Evolutionary conservation across 495 filamentous ascomycete genomes (phyloP).

Genomic region (Trichodelitschia bisporula): DNA sequence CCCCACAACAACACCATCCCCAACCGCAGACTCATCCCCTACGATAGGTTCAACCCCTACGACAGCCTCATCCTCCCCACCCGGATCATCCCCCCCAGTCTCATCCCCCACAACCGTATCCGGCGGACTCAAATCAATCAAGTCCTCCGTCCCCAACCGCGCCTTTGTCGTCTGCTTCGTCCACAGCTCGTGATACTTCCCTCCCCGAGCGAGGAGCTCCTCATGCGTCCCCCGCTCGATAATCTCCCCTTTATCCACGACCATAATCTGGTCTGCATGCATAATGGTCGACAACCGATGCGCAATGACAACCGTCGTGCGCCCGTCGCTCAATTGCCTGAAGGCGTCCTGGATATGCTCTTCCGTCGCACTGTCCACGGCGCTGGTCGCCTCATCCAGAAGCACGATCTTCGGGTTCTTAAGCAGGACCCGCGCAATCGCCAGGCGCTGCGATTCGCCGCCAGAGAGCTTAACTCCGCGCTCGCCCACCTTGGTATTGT

Average conservation of each 20-base stretch:
- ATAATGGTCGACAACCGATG: constrained; percentile 48
- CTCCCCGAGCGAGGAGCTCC: constrained; percentile 18
- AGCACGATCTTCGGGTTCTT: constrained; percentile 25
- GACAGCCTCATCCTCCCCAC: no score
- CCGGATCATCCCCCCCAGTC: no score
- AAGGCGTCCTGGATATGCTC: constrained; percentile 46
- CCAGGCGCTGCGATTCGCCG: constrained; percentile 51
- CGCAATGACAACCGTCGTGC: constrained; percentile 17
- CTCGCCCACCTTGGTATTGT: constrained; percentile 35
- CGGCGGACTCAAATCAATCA: no score
- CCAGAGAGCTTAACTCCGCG: constrained; percentile 45
- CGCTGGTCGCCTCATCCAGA: constrained; percentile 29
- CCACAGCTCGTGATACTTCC: constrained; percentile 8
- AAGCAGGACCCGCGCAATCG: constrained; percentile 38
- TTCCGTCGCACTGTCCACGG: constrained; percentile 36
- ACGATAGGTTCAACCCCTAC: no score
- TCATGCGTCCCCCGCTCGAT: constrained; percentile 40
- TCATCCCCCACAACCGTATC: no score
- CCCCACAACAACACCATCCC: no score
- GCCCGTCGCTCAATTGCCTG: constrained; percentile 9
- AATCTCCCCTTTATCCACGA: constrained; percentile 37
- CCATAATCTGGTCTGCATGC: constrained; percentile 42
- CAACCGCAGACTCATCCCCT: no score
- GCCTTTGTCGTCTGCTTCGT: constrained; percentile 2
- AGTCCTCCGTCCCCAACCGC: no score